Evolutionary conservation across 345 rosid genomes (phyloP).

Genomic region (Linum tenue): DNA sequence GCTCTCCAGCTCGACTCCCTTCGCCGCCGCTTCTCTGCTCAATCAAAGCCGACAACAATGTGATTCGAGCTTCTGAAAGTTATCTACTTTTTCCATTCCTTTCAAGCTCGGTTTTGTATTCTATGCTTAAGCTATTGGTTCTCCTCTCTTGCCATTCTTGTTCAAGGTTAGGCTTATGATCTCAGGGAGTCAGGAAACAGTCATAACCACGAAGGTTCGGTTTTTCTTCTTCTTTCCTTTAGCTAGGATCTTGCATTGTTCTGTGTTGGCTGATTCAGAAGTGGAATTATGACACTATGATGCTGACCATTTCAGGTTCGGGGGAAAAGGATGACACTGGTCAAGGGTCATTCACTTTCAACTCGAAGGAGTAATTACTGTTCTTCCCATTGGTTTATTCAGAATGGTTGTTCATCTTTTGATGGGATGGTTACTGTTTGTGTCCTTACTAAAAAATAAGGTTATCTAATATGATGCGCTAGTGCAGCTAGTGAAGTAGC

Average conservation of each 20-base stretch:
- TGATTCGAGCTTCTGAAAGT: background rate
- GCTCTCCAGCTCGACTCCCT: background rate
- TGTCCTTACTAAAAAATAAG: background rate
- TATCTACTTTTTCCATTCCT: background rate
- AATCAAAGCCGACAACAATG: background rate
- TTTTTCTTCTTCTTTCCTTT: background rate
- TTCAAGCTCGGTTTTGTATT: background rate
- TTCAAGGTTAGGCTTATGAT: conserved; percentile 23
- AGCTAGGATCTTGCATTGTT: background rate
- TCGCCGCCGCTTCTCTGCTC: background rate
- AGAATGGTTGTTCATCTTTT: background rate
- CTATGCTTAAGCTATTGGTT: background rate
- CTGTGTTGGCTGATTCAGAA: background rate
- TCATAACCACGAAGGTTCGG: background rate
- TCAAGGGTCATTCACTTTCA: conserved; percentile 16
- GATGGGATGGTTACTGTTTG: background rate
- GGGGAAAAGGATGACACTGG: conserved; percentile 14
- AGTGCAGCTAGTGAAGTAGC: too few relatives aligned
- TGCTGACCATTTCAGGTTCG: conserved; percentile 18
- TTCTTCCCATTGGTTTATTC: conserved; percentile 6
- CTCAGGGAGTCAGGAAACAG: conserved; percentile 12
- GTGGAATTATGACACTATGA: too few relatives aligned
- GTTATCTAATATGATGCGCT: too few relatives aligned
- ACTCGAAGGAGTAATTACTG: conserved; percentile 33
- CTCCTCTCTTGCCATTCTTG: conserved; percentile 4